Evolutionary conservation across 1,284 basidiomycete species (phyloP), one percentile per base, ranked within the genome.

Genomic region (Boletus subluridellus): DNA sequence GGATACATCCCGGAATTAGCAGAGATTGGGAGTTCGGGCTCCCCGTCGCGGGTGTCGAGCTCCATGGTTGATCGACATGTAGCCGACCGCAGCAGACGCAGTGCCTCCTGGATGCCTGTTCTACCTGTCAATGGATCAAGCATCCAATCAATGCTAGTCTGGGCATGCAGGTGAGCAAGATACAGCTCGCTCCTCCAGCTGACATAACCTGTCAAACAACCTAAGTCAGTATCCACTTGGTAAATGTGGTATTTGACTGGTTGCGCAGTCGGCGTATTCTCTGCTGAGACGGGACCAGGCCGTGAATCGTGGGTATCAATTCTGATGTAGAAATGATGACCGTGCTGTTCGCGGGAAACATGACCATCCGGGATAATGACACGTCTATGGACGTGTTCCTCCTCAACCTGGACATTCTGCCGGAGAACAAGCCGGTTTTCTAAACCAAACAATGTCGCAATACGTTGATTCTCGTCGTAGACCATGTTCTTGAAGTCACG

Each of bases 321-420:
- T n/a, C n/a, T 10, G n/a, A 41, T n/a, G 15, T 3, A 10, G 39
- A n/a, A 1, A 41, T n/a, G 39, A n/a, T 41, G n/a, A n/a, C n/a
- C 39, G n/a, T 41, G 17, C 39, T 17, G 17, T 8, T n/a, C 10
- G 17, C 17, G n/a, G 8, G 39, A 41, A 41, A 41, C n/a, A 8
- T n/a, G 17, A n/a, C 80, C 80, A 10, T 70, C 54, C 1, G 81
- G 80, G 21, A 81, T 69, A 10, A 81, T 59, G 17, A 79, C 65
- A 21, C 59, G 55, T 26, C 73, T 69, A 4, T 65, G 65, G 7
- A 50, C 21, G 14, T 38, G 32, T 17, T 42, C 54, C 42, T 37
- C 49, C 57, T 7, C 39, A 42, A 11, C 28, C 24, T 24, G 10
- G 5, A 5, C 21, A 28, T 62, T 67, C 0, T 66, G 62, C 10